A percentile compares a stretch with the other conserved stretches of the same genome.
These are phyloP conservation scores for Trichocladium uniseriatum DNA, from an alignment of 495 filamentous ascomycete genomes.

Conservation along the genomic window DNA sequence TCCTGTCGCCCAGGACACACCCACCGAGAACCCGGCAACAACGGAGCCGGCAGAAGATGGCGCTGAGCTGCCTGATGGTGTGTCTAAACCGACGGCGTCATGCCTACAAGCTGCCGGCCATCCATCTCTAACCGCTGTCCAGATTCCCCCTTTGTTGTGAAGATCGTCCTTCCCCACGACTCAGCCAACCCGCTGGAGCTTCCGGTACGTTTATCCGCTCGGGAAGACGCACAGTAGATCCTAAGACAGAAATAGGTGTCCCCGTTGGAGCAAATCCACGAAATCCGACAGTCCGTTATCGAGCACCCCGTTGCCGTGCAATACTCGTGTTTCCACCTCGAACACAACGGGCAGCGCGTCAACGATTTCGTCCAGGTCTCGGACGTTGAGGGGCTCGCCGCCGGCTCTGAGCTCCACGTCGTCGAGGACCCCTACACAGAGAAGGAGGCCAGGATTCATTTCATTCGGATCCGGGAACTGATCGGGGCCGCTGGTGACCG, in stretches of 20 bases:
- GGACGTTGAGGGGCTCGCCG: constrained; percentile 69
- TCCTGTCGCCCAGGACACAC: constrained; percentile 10
- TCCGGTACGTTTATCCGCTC: constrained; percentile 49
- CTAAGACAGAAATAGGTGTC: constrained; percentile 57
- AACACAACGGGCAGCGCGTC: constrained; percentile 72
- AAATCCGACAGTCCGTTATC: constrained; percentile 92
- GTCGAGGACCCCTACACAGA: constrained; percentile 97
- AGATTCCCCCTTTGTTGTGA: constrained; percentile 60
- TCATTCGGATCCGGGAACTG: constrained; percentile 81
- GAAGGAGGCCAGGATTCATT: constrained; percentile 93
- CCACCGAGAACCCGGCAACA: constrained; percentile 8
- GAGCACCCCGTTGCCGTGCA: constrained; percentile 89
- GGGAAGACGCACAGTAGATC: not conserved
- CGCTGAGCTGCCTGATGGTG: constrained; percentile 19
- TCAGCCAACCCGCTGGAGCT: constrained; percentile 64
- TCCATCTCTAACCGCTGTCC: constrained; percentile 14
- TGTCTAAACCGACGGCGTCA: not conserved
- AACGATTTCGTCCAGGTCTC: constrained; percentile 94
- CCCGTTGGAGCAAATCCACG: constrained; percentile 90
- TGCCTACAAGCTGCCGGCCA: too few relatives aligned
- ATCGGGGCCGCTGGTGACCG: constrained; percentile 86
- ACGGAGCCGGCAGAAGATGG: constrained; percentile 15
- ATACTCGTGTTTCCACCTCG: constrained; percentile 98
- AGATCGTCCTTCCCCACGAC: constrained; percentile 73
- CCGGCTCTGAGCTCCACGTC: constrained; percentile 65